phyloP scores from a whole-genome alignment of 352 stramenopile genomes.

The Plasmopara viticola region DNA sequence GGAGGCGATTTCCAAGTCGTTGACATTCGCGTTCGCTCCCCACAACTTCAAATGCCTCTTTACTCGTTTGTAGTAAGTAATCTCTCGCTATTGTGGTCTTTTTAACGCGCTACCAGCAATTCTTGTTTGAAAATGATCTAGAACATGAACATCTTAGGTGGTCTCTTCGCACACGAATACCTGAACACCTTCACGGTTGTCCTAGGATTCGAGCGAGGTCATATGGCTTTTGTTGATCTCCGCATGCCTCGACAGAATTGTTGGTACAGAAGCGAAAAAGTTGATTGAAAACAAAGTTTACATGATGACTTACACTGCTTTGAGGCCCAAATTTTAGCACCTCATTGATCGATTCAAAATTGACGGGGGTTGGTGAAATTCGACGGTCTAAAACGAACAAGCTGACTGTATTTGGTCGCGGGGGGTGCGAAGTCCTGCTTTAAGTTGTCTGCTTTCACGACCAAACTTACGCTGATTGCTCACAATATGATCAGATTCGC shows the following conservation, averaged over 20 bases:
- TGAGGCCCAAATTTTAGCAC: conserved; percentile 28
- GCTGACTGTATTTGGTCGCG: conserved; percentile 53
- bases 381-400: conserved; percentile 39
- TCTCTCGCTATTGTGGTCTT: neutral
- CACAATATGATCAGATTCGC: conserved; percentile 25
- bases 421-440: conserved; percentile 33
- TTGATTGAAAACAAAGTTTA: neutral
- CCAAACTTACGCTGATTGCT: neutral
- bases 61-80: conserved; percentile 25
- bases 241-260: conserved; percentile 43
- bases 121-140: conserved; percentile 6
- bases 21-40: conserved; percentile 36
- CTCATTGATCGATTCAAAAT: conserved; percentile 36
- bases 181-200: conserved; percentile 41
- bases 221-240: conserved; percentile 55
- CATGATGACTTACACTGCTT: neutral
- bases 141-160: conserved; percentile 38
- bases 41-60: conserved; percentile 34
- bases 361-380: conserved; percentile 48
- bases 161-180: conserved; percentile 73
- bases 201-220: conserved; percentile 60
- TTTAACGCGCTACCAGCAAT: no score
- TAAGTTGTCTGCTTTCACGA: neutral
- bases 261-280: conserved; percentile 29
- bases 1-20: conserved; percentile 64